phyloP scores from a whole-genome alignment of 2,329 filamentous ascomycete species.

The Aspergillus viridinutans region DNA sequence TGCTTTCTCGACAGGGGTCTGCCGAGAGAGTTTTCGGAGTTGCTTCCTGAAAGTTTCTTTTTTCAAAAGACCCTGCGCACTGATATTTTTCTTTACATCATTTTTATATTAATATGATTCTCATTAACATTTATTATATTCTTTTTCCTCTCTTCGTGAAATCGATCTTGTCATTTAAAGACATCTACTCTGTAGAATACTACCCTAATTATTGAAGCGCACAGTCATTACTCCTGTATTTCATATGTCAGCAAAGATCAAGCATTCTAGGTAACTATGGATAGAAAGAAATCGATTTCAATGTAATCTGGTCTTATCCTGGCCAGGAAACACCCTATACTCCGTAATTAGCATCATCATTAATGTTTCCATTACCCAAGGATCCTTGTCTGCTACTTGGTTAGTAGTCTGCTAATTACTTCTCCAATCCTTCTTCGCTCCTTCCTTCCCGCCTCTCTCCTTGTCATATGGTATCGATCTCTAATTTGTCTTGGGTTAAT shows the following conservation, averaged over 20 bases:
- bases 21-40: constrained; percentile 21
- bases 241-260: too few relatives aligned
- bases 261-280: too few relatives aligned
- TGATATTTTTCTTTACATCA: neutral
- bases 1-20: constrained; percentile 16
- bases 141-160: constrained; percentile 1
- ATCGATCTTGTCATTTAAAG: neutral
- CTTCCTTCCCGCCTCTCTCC: neutral
- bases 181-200: neutral
- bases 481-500: neutral
- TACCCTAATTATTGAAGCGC: neutral
- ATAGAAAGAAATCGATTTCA: neutral
- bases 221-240: too few relatives aligned
- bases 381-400: neutral
- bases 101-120: constrained; percentile 7
- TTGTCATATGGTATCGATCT: neutral
- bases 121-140: constrained; percentile 11
- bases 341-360: neutral
- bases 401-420: neutral
- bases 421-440: neutral
- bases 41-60: constrained; percentile 19
- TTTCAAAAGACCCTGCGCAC: constrained; percentile 21
- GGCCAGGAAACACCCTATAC: neutral
- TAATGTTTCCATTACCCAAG: neutral
- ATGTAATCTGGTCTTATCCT: neutral